Base-by-base conservation (phyloP, 148 eudicot species). In the Cornus suecica region DNA sequence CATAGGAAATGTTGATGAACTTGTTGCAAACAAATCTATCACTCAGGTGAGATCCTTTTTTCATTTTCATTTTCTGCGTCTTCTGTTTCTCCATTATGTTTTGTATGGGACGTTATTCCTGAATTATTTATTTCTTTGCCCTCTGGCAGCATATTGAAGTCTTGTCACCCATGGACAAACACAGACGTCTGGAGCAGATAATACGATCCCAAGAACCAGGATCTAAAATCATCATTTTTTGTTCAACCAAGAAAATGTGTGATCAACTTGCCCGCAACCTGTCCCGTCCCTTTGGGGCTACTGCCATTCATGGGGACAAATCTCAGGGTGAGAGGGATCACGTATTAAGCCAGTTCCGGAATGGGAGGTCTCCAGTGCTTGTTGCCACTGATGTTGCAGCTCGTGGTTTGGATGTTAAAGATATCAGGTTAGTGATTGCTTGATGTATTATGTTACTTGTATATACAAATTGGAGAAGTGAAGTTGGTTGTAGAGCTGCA, bases 341-440 rank as follows among this genome's bases (percentile, higher is more conserved):
- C 78, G 98, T 94, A 72, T 74, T 94, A 82, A 88, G 61, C 71
- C 89, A 92, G 75, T 94, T 94, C 48, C 92, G 95, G 14, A 67
- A 83, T 58, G 98, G 98, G 66, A 94, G 77, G 74, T 87, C 88
- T 78, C 98, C 98, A 15, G 81, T 94, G 77, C 91, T 94, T 77
- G 98, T 94, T n/a, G 98, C 98, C 31, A 94, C 98, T 77, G 98
- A 94, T 84, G 98, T 94, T 77, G 98, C 98, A 54, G 95, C 98
- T 66, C 97, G 98, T 77, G 98, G 98, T 52, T 83, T 94, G 69
- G 97, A 94, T 63, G 63, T 94, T 28, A 94, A 92, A 83, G 98
- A 94, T 86, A 90, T 94, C 68, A 94, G 94, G 98, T 94, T 74
- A 37, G 86, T 74, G 41, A 68, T 34, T 37, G 66, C 1, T 34